Conservation (phyloP, 1,284 basidiomycete genomes). For the Moesziomyces sp. region DNA sequence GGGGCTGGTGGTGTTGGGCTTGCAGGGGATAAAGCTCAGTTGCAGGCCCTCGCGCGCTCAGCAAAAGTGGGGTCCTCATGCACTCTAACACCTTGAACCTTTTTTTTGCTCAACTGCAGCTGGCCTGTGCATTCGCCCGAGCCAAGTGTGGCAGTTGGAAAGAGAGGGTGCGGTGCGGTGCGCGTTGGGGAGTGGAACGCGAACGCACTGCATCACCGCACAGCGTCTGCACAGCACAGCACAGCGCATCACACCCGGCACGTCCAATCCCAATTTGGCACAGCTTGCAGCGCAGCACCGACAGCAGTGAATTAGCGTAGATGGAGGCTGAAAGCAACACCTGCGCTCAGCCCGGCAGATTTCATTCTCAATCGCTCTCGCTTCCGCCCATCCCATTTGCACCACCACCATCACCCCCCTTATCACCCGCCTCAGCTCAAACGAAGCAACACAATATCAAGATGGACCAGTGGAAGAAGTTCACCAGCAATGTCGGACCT, state of each 20-base stretch:
- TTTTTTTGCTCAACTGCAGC: background rate
- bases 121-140: background rate
- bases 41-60: background rate
- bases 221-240: conserved; percentile 1
- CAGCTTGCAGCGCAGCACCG: too few relatives aligned
- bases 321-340: conserved; percentile 25
- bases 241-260: conserved; percentile 6
- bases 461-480: conserved; percentile 79
- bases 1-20: too few relatives aligned
- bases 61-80: background rate
- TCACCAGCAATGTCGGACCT: conserved; percentile 59
- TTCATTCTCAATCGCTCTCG: too few relatives aligned
- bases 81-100: background rate
- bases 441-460: conserved; percentile 34
- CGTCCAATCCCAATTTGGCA: background rate
- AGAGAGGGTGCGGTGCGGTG: too few relatives aligned
- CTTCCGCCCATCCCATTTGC: background rate
- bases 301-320: too few relatives aligned
- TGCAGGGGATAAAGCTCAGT: too few relatives aligned
- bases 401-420: conserved; percentile 1
- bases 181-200: too few relatives aligned
- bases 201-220: too few relatives aligned
- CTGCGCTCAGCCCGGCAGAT: too few relatives aligned
- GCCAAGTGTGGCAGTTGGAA: background rate
- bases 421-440: background rate